A percentile compares a stretch with the other conserved stretches of the same genome.
These are phyloP conservation scores for Agrocybe praecox DNA, from an alignment of 768 basidiomycete genomes.

Conservation along the genomic window DNA sequence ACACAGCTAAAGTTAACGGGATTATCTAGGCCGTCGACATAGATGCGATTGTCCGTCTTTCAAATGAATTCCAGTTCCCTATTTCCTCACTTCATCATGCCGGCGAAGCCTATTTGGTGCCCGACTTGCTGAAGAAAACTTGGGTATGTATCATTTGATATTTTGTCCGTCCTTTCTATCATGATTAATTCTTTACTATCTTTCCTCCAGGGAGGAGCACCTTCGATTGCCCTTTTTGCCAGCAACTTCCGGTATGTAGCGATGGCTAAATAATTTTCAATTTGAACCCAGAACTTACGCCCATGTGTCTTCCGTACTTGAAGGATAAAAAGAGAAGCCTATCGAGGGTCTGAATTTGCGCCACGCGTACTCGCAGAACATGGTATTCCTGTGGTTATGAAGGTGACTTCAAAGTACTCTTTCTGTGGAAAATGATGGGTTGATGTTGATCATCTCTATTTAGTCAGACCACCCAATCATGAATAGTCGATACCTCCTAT, in stretches of 20 bases:
- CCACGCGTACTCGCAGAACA: slow-evolving; percentile 68
- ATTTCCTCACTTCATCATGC: slow-evolving; percentile 81
- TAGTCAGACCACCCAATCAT: slow-evolving; percentile 66
- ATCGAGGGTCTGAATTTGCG: slow-evolving; percentile 78
- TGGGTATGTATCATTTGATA: slow-evolving; percentile 33
- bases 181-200: not conserved
- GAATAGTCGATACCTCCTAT: slow-evolving; percentile 72
- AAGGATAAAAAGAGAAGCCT: slow-evolving; percentile 68
- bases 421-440: not conserved
- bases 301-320: too few species aligned
- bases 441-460: not conserved
- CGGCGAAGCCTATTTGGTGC: slow-evolving; percentile 81
- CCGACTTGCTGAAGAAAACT: slow-evolving; percentile 71
- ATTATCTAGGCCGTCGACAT: slow-evolving; percentile 50
- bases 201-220: slow-evolving; percentile 51
- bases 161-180: too few species aligned
- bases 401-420: slow-evolving; percentile 40
- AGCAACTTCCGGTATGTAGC: slow-evolving; percentile 41
- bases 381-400: slow-evolving; percentile 73
- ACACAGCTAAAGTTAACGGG: too few species aligned
- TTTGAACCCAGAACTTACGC: too few species aligned
- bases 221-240: slow-evolving; percentile 77
- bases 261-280: too few species aligned
- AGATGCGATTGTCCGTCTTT: slow-evolving; percentile 67
- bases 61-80: slow-evolving; percentile 71